phyloP scores from a whole-genome alignment of 768 basidiomycete genomes.

The Crepidotus variabilis region DNA sequence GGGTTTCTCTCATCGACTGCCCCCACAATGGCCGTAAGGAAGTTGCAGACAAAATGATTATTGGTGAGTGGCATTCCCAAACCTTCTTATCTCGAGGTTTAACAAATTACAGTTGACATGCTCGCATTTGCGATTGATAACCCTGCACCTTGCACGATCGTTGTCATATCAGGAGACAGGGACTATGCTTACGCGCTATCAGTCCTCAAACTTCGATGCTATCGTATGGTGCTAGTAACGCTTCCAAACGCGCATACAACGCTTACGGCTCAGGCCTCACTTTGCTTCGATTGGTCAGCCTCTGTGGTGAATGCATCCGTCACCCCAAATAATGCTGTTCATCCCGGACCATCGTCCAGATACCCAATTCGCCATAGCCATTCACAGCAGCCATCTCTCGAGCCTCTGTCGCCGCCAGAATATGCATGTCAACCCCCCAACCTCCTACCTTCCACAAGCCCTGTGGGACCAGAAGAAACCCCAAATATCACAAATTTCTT shows the following conservation, averaged over 20 bases:
- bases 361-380: no score
- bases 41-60: slow-evolving; percentile 24
- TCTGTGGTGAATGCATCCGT: slow-evolving; percentile 4
- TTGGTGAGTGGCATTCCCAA: slow-evolving; percentile 15
- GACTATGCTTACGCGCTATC: slow-evolving; percentile 65
- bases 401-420: no score
- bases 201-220: slow-evolving; percentile 48
- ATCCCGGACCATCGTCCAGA: no score
- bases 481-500: neutral
- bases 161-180: slow-evolving; percentile 64
- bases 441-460: neutral
- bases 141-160: slow-evolving; percentile 40
- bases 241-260: slow-evolving; percentile 33
- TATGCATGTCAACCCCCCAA: no score
- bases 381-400: no score
- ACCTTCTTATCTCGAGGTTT: neutral
- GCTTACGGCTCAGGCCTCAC: slow-evolving; percentile 51
- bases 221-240: slow-evolving; percentile 48
- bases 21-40: slow-evolving; percentile 25
- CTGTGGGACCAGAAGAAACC: neutral
- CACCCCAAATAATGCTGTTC: neutral
- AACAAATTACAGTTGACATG: slow-evolving; percentile 53
- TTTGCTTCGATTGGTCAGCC: slow-evolving; percentile 40
- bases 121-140: slow-evolving; percentile 62
- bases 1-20: slow-evolving; percentile 28